Evolutionary conservation across 345 rosid species (phyloP), one percentile per base, ranked within the genome.

Genomic region (Brassica rapa): DNA sequence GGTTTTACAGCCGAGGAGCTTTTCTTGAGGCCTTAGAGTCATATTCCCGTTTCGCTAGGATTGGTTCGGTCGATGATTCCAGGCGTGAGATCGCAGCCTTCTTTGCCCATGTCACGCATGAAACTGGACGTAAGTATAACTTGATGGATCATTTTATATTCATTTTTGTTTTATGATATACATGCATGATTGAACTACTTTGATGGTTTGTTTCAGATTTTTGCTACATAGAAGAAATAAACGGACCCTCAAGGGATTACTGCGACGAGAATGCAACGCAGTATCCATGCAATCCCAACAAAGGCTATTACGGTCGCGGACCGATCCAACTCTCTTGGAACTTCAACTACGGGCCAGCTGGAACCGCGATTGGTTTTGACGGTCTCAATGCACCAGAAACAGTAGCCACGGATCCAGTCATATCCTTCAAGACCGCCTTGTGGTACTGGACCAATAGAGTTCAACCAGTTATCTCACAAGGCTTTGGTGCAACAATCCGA

Each of bases 41-140:
- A 0, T 91, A 62, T 51, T 66, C 91, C 43, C 77, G 74, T 19
- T 93, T 93, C 33, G 98, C 92, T 69, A 79, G 79, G 49, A 71
- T 78, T 10, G 91, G 94, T 1, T 80, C 82, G 0, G 77, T 12
- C 3, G 90, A 85, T 25, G 91, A 85, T 62, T 82, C 87, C 2
- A 88, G 75, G 78, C 90, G 97, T 5, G 93, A 90, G 80, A 88
- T 92, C 24, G 97, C 97, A 3, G 87, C 92, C 4, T 89, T 88
- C 82, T 93, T 93, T 55, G 96, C 94, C 1, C 97, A 93, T 72
- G 88, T 82, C 75, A 91, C 98, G 0, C 97, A 91, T 70, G 94
- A 91, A 73, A 93, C 97, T 46, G 97, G 94, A 70, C 83, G 97
- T 89, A 88, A 87, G 89, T 56, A 66, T 12, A 53, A 23, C 25